A percentile compares a stretch with the other conserved stretches of the same genome.
These are phyloP conservation scores for Ceratocystis variospora DNA, from an alignment of 2,329 filamentous ascomycete species.

Conservation along the genomic window DNA sequence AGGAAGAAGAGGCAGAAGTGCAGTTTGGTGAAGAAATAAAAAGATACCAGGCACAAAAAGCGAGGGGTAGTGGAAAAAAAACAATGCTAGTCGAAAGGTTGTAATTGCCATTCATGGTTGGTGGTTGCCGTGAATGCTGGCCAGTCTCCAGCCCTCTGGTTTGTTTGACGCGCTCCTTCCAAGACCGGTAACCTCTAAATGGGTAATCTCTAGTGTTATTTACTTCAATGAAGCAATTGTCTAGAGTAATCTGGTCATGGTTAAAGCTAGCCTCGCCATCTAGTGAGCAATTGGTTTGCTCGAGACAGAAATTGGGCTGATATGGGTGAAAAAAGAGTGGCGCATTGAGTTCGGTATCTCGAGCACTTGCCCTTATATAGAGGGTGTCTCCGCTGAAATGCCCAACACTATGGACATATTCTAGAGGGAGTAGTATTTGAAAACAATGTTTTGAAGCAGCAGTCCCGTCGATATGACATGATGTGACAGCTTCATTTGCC, in stretches of 20 bases:
- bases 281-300: not conserved
- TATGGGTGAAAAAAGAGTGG: not conserved
- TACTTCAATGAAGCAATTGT: not conserved
- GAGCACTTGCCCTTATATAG: not conserved
- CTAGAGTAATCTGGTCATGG: not conserved
- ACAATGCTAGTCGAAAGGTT: not conserved
- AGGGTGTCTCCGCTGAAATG: not conserved
- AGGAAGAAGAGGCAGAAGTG: not conserved
- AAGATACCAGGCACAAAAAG: not conserved
- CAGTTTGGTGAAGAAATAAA: not conserved
- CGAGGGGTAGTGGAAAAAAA: not conserved
- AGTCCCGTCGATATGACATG: not conserved
- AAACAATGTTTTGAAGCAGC: not conserved
- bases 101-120: conserved; percentile 3
- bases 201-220: not conserved
- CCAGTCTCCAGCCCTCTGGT: not conserved
- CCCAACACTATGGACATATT: not conserved
- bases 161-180: conserved; percentile 7
- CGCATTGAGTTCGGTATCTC: not conserved
- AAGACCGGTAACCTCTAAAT: not conserved
- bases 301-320: not conserved
- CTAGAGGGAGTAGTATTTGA: not conserved
- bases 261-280: not conserved
- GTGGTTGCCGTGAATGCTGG: conserved; percentile 1
- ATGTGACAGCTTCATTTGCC: not conserved